phyloP scores from a whole-genome alignment of 2,329 filamentous ascomycete species.

The Grosmannia serpens region DNA sequence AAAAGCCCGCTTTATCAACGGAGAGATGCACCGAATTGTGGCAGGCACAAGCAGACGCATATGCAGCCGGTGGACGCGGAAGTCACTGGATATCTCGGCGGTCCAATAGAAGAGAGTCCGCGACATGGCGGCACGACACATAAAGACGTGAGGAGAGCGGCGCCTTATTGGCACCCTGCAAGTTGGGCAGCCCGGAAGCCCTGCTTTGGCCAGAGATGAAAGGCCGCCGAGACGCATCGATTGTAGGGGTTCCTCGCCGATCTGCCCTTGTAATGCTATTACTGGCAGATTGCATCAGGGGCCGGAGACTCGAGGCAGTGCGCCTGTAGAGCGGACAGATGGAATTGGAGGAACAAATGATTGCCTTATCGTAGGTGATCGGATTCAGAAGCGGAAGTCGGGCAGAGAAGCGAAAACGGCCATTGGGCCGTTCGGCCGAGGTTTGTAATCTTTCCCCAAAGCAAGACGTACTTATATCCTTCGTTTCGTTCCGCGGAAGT shows the following conservation, averaged over 20 bases:
- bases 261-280: not conserved
- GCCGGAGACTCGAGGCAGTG: not conserved
- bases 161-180: not conserved
- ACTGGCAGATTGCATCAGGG: not conserved
- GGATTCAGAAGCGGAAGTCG: not conserved
- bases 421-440: not conserved
- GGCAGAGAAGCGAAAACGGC: not conserved
- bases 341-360: not conserved
- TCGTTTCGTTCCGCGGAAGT: not conserved
- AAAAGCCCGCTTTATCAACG: not conserved
- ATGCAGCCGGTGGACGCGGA: not conserved
- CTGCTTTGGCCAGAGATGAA: not conserved
- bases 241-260: not conserved
- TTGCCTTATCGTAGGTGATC: not conserved
- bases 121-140: not conserved
- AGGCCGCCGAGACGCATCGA: not conserved
- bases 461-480: too few relatives aligned
- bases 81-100: not conserved
- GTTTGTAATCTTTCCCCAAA: too few relatives aligned
- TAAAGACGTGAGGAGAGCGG: not conserved
- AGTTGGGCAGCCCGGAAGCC: not conserved
- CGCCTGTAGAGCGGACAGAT: not conserved
- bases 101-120: not conserved
- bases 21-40: not conserved
- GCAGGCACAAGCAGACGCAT: not conserved